phyloP scores from a whole-genome alignment of 2,329 filamentous ascomycete species.

The Pseudofabraea citricarpa region DNA sequence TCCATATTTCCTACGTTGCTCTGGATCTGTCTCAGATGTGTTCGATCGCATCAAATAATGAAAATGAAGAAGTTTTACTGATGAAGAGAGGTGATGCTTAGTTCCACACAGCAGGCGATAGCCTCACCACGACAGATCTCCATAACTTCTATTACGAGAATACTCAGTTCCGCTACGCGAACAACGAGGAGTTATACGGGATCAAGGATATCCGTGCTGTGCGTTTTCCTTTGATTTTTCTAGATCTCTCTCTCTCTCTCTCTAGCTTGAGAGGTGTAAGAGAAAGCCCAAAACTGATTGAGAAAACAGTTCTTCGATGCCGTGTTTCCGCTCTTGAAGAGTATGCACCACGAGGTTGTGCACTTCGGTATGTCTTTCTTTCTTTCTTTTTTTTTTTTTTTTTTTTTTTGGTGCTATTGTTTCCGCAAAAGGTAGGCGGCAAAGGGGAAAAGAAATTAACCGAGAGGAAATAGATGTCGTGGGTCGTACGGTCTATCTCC shows the following conservation, averaged over 20 bases:
- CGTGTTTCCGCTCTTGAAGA: conserved; percentile 4
- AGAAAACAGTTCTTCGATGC: conserved; percentile 6
- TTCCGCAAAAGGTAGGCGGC: no score
- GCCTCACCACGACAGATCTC: conserved; percentile 5
- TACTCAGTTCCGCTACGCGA: conserved; percentile 5
- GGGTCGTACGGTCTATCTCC: conserved; percentile 7
- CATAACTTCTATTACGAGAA: conserved; percentile 9
- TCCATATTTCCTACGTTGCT: background rate
- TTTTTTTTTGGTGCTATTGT: no score
- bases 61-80: background rate
- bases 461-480: no score
- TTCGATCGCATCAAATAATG: background rate
- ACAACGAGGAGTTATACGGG: conserved; percentile 3
- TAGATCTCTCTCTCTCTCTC: background rate
- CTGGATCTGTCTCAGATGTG: no score
- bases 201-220: conserved; percentile 3
- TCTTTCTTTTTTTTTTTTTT: no score
- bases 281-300: background rate
- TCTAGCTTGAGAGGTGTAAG: no score
- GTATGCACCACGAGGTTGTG: conserved; percentile 10
- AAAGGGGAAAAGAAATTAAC: no score
- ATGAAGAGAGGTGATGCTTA: background rate
- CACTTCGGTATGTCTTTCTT: no score
- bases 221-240: background rate
- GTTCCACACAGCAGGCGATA: conserved; percentile 5